phyloP scores from a whole-genome alignment of 1,139 yeast species.

The Blastobotrys malaysiensis region DNA sequence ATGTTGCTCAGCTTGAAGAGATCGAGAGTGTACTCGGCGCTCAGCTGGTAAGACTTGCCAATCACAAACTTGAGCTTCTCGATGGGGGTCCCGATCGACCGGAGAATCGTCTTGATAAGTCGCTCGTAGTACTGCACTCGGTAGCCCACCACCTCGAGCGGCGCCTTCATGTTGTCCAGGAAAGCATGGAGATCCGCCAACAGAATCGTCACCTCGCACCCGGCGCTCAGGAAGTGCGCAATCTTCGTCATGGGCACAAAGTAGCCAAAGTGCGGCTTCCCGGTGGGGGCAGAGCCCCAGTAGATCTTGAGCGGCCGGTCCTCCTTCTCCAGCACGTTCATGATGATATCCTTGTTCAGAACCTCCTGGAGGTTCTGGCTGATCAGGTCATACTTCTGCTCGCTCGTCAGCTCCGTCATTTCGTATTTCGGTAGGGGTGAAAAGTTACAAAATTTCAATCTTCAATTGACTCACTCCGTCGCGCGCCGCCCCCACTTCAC shows the following conservation, averaged over 20 bases:
- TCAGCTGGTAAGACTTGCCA: conserved; percentile 85
- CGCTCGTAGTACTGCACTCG: conserved; percentile 87
- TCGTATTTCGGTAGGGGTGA: not conserved
- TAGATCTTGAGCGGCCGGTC: conserved; percentile 79
- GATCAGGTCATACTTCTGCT: conserved; percentile 69
- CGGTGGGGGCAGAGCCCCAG: conserved; percentile 98
- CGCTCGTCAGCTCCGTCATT: conserved; percentile 35
- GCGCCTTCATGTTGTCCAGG: conserved; percentile 97
- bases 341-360: conserved; percentile 81
- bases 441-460: not conserved
- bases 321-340: conserved; percentile 72
- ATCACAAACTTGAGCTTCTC: conserved; percentile 77
- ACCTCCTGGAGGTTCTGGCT: conserved; percentile 89
- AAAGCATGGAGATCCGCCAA: conserved; percentile 97
- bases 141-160: conserved; percentile 82
- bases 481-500: not conserved
- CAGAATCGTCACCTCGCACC: conserved; percentile 87
- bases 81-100: conserved; percentile 83
- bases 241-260: conserved; percentile 96
- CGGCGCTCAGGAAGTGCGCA: conserved; percentile 93
- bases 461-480: not conserved
- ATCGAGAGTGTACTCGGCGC: conserved; percentile 78
- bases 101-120: conserved; percentile 77
- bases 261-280: conserved; percentile 97
- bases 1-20: conserved; percentile 74